phyloP scores from a whole-genome alignment of 2,329 filamentous ascomycete species.

The Epichloe amarillans region DNA sequence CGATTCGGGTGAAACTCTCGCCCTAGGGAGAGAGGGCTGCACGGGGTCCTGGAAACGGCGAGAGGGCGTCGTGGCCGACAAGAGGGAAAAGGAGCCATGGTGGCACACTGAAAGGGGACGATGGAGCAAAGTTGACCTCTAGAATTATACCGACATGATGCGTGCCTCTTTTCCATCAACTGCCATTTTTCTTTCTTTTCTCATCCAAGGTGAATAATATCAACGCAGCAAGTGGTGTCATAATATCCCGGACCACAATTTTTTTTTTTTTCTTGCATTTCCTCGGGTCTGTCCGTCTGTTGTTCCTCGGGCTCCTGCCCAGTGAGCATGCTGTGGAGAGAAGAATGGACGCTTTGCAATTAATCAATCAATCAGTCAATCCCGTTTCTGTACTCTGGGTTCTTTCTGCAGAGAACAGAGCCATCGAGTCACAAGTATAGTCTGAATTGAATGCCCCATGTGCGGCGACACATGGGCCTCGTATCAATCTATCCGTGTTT shows the following conservation, averaged over 20 bases:
- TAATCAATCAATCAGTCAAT: no score
- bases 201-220: neutral
- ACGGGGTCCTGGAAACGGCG: slow-evolving; percentile 33
- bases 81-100: slow-evolving; percentile 36
- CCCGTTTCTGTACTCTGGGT: no score
- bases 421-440: no score
- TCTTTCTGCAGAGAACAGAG: no score
- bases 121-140: slow-evolving; percentile 22
- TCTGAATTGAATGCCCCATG: no score
- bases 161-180: neutral
- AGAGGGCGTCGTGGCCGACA: slow-evolving; percentile 25
- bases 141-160: neutral
- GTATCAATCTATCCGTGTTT: no score
- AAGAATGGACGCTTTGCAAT: no score
- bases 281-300: no score
- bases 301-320: no score
- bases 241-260: neutral
- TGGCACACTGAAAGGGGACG: slow-evolving; percentile 36
- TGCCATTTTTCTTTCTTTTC: neutral
- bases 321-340: no score
- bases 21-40: slow-evolving; percentile 26
- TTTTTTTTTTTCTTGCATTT: neutral
- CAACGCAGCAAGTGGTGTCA: neutral
- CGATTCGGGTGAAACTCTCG: slow-evolving; percentile 32
- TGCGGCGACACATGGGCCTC: no score